Evolutionary conservation across 208 protist genomes (phyloP).

Genomic region (Leishmania amazonensis): DNA sequence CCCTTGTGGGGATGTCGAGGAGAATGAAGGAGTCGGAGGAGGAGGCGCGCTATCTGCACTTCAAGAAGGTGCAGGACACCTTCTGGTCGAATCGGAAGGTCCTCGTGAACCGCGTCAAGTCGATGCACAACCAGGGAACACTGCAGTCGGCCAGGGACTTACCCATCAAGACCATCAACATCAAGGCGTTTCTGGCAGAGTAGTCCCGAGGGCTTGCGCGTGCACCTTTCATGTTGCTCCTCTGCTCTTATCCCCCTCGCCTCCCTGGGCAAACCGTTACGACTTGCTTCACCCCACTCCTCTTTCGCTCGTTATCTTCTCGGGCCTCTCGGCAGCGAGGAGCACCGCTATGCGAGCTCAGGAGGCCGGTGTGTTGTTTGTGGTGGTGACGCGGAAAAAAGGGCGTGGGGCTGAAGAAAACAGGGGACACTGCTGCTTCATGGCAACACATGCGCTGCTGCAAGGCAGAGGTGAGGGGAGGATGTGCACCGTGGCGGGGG

Average conservation of each 20-base stretch:
- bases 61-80: constrained; percentile 85
- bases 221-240: background rate
- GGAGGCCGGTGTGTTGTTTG: background rate
- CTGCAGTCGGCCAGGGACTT: constrained; percentile 71
- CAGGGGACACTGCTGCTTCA: background rate
- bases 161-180: constrained; percentile 85
- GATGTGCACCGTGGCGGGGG: background rate
- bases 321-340: background rate
- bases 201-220: constrained; percentile 13
- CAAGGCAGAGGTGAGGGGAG: background rate
- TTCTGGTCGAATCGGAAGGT: constrained; percentile 93
- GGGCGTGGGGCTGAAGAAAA: background rate
- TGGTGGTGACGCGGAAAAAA: background rate
- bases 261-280: background rate
- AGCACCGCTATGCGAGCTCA: background rate
- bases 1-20: constrained; percentile 88
- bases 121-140: constrained; percentile 89
- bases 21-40: constrained; percentile 89
- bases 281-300: background rate
- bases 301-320: background rate
- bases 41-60: constrained; percentile 86
- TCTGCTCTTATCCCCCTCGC: background rate
- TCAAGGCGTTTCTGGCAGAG: constrained; percentile 85
- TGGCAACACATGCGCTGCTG: background rate
- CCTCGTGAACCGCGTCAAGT: constrained; percentile 90